Conservation (phyloP, 1,284 basidiomycete genomes). For the Cerioporus squamosus region DNA sequence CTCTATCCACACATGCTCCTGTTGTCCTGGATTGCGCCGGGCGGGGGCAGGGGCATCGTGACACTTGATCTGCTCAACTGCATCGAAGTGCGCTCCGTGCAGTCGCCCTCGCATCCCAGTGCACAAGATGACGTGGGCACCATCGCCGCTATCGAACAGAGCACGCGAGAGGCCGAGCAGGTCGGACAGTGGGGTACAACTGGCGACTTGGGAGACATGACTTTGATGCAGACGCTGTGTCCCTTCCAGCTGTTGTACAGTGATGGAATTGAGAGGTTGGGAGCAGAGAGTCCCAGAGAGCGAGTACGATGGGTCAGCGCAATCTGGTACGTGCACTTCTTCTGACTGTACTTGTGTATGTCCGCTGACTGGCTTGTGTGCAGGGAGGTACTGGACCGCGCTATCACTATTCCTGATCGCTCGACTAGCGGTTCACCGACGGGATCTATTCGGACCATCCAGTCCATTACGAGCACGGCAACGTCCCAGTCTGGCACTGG, state of each 20-base stretch:
- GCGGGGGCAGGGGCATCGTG: slow-evolving; percentile 79
- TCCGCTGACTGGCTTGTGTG: background rate
- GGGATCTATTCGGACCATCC: slow-evolving; percentile 73
- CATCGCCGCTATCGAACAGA: slow-evolving; percentile 69
- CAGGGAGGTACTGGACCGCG: slow-evolving; percentile 70
- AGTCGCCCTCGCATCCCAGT: slow-evolving; percentile 76
- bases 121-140: slow-evolving; percentile 85
- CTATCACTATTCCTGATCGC: slow-evolving; percentile 53
- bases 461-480: slow-evolving; percentile 49
- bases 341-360: slow-evolving; percentile 1
- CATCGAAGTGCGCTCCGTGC: slow-evolving; percentile 78
- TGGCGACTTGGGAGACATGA: slow-evolving; percentile 44
- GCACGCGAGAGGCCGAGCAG: slow-evolving; percentile 49
- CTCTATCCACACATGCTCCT: slow-evolving; percentile 81
- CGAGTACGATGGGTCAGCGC: slow-evolving; percentile 88
- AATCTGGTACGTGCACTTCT: slow-evolving; percentile 66
- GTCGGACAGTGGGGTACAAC: slow-evolving; percentile 27
- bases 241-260: slow-evolving; percentile 89
- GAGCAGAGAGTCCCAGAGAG: slow-evolving; percentile 81
- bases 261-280: slow-evolving; percentile 85
- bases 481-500: slow-evolving; percentile 46
- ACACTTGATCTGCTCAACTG: slow-evolving; percentile 85
- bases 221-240: slow-evolving; percentile 70
- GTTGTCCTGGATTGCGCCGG: slow-evolving; percentile 81
- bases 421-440: slow-evolving; percentile 66